Base-by-base conservation (phyloP, 139 green algal species). In the Chlorella sp. region DNA sequence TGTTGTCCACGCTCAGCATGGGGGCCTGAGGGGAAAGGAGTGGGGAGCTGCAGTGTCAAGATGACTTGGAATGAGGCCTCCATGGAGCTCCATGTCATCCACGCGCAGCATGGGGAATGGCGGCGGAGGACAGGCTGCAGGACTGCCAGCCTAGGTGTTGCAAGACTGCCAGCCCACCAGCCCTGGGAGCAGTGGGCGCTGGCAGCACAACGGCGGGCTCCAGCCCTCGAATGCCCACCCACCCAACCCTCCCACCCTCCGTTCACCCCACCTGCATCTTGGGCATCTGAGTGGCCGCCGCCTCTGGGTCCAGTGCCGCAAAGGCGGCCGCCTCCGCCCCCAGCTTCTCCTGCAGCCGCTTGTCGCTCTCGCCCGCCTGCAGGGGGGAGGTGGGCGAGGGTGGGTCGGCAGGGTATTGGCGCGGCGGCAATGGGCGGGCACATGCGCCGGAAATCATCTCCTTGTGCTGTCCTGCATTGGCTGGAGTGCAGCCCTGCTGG, bases 311-410 rank as follows among this genome's bases (percentile, higher is more conserved):
- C 41, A 96, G 87, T 3, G 65, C 80, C 2, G 75, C 88, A 82
- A 96, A 94, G 22, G 81, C 86, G 16, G 68, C 48, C 40, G 91
- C 81, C 65, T 92, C 81, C 22, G 92, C 84, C 20, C 56, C 72
- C 70, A 97, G 87, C 2, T 88, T 90, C 24, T 58, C 30, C 80
- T 90, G 76, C 70, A 96, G 89, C 58, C 90, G 84, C 40, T 74
- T 79, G 68, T 98, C 95, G 68, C 85, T 92, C 41, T 96, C 92
- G 17, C 87, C 92, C 26, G 95, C 95, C 78, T 91, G 88, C n/a
- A 69, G 20, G 24, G 51, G 36, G 7, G 28, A 40, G 19, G 48
- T 36, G 6, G 68, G 68, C 36, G n/a, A n/a, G n/a, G n/a, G 60
- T 68, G 16, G 60, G 60, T 34, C 22, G 60, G 60, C 60, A 68